Evolutionary conservation across 345 rosid genomes (phyloP).

Genomic region (Psidium friedrichsthalianum): DNA sequence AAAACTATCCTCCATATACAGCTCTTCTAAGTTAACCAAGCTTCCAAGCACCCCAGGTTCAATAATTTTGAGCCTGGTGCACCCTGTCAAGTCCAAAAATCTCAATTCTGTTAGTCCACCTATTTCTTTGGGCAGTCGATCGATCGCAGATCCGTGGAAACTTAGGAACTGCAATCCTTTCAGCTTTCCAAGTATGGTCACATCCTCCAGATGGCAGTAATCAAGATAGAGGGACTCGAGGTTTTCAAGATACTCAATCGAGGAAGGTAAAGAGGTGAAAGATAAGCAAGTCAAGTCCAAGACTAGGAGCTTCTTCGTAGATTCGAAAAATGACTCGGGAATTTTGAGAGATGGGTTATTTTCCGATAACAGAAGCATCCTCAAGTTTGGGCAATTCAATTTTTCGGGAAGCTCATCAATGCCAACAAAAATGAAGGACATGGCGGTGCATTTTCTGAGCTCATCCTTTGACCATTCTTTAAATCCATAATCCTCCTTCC

Average conservation of each 20-base stretch:
- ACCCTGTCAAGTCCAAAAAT: neutral
- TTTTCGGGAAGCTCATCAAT: neutral
- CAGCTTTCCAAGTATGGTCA: neutral
- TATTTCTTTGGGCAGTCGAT: conserved; percentile 8
- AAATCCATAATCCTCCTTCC: neutral
- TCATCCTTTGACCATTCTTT: neutral
- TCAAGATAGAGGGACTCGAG: conserved; percentile 7
- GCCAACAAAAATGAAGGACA: neutral
- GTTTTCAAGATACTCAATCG: neutral
- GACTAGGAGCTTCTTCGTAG: conserved; percentile 6
- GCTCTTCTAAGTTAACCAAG: conserved; percentile 14
- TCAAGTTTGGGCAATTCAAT: neutral
- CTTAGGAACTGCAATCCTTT: conserved; percentile 2
- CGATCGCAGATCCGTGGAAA: neutral
- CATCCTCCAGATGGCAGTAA: neutral
- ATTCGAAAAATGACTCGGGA: conserved; percentile 3
- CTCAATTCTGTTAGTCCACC: conserved; percentile 1
- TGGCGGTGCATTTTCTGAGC: fast-evolving
- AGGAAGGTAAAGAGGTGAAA: neutral
- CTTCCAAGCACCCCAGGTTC: conserved; percentile 1
- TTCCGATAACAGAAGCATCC: fast-evolving
- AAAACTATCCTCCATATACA: neutral
- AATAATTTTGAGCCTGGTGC: neutral
- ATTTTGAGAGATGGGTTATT: fast-evolving
- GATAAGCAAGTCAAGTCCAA: neutral